Conservation (phyloP, 768 basidiomycete species). For the Kwoniella newhampshirensis region DNA sequence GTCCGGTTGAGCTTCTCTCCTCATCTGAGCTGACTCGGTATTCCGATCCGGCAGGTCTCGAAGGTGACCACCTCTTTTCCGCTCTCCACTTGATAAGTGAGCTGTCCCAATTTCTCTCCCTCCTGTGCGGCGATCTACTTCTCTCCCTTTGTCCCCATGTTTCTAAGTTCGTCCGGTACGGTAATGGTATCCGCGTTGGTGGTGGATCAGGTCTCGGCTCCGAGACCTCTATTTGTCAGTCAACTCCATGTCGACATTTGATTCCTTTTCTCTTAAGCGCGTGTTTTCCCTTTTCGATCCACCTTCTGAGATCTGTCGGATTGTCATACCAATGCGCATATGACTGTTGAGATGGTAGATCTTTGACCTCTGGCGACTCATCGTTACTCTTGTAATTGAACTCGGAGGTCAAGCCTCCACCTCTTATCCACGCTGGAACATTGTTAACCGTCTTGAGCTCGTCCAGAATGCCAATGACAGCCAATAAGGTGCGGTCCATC, state of each 20-base stretch:
- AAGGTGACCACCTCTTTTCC: constrained; percentile 11
- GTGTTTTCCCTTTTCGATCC: constrained; percentile 31
- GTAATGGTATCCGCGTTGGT: neutral
- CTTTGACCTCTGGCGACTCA: constrained; percentile 10
- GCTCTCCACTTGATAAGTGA: no score
- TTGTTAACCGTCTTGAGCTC: constrained; percentile 34
- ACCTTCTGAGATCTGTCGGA: constrained; percentile 18
- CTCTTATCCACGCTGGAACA: constrained; percentile 49
- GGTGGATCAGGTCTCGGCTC: neutral
- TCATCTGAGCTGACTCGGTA: no score
- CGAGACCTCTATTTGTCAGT: neutral
- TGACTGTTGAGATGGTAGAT: constrained; percentile 29
- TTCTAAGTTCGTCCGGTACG: no score
- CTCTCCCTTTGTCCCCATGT: no score
- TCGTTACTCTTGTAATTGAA: neutral
- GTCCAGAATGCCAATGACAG: constrained; percentile 48
- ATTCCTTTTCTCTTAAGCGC: constrained; percentile 38
- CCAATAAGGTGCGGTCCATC: constrained; percentile 43
- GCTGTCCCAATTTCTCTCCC: no score
- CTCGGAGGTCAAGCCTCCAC: constrained; percentile 32
- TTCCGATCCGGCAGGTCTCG: constrained; percentile 7
- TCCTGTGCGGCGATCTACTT: no score
- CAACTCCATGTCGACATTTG: constrained; percentile 20
- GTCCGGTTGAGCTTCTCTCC: no score
- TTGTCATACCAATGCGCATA: constrained; percentile 40